A percentile compares a stretch with the other conserved stretches of the same genome.
These are phyloP conservation scores for Haematococcus sp. DNA, from an alignment of 139 green algal genomes.

Conservation along the genomic window DNA sequence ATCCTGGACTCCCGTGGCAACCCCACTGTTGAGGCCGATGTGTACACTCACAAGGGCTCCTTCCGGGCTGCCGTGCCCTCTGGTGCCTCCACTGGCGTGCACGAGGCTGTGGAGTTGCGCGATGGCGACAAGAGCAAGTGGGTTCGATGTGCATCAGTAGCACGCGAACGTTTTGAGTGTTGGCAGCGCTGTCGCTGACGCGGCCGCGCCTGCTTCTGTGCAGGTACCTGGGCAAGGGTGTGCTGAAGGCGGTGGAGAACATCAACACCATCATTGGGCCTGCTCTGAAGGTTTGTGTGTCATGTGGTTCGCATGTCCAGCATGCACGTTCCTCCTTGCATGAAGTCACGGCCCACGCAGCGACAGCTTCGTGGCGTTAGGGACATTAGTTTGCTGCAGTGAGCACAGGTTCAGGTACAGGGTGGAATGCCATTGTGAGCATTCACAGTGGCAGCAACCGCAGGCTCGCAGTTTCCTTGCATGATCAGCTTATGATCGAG, in stretches of 20 bases:
- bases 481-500: too few relatives aligned
- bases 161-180: too few relatives aligned
- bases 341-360: too few relatives aligned
- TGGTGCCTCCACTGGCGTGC: constrained; percentile 92
- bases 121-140: constrained; percentile 82
- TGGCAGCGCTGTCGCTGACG: not conserved
- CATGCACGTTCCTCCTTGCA: too few relatives aligned
- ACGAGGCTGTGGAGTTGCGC: constrained; percentile 97
- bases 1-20: constrained; percentile 98
- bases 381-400: too few relatives aligned
- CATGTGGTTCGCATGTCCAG: too few relatives aligned
- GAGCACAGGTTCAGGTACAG: too few relatives aligned
- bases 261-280: constrained; percentile 94
- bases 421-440: too few relatives aligned
- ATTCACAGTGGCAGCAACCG: too few relatives aligned
- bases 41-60: constrained; percentile 88
- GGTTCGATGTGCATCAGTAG: not conserved
- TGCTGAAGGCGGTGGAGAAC: constrained; percentile 92
- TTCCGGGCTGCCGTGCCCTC: constrained; percentile 89
- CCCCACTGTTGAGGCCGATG: constrained; percentile 91
- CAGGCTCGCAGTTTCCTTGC: too few relatives aligned
- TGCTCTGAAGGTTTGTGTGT: constrained; percentile 65
- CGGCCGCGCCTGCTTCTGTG: not conserved
- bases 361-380: too few relatives aligned
- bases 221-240: constrained; percentile 93